Conservation (phyloP, 208 protist genomes). For the Spongospora subterranea region DNA sequence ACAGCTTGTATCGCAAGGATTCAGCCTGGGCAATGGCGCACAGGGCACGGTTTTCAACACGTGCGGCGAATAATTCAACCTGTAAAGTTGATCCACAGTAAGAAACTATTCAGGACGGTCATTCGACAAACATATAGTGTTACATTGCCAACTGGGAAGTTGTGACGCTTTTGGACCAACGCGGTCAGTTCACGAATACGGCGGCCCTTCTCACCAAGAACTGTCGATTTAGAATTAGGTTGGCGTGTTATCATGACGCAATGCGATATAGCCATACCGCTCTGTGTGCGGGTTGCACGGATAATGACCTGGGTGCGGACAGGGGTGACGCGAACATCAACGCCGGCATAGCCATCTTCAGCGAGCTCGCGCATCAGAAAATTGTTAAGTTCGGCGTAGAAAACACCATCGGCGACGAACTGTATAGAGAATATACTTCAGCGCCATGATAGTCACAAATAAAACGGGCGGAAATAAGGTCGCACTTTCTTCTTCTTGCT, state of each 20-base stretch:
- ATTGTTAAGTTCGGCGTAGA: conserved; percentile 99
- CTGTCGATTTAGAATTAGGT: no score
- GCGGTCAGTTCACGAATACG: conserved; percentile 96
- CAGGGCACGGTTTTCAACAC: conserved; percentile 93
- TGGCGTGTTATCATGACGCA: no score
- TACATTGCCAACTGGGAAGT: conserved; percentile 85
- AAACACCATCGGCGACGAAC: conserved; percentile 98
- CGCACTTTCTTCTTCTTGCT: conserved; percentile 25
- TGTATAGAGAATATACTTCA: conserved; percentile 69
- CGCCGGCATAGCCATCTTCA: conserved; percentile 91
- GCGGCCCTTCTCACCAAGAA: conserved; percentile 94
- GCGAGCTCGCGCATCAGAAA: conserved; percentile 97
- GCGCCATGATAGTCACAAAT: neutral
- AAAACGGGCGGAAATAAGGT: neutral
- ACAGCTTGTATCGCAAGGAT: conserved; percentile 96
- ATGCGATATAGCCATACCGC: no score
- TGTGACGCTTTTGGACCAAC: conserved; percentile 97
- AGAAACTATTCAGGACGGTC: neutral
- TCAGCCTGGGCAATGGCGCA: conserved; percentile 98
- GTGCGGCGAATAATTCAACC: conserved; percentile 92
- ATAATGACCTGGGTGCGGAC: conserved; percentile 98
- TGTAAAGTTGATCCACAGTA: conserved; percentile 70
- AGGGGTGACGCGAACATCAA: conserved; percentile 94
- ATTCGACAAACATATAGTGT: no score
- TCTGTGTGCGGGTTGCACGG: conserved; percentile 92